These are phyloP conservation scores for Microcera coccophila DNA, from an alignment of 2,329 filamentous ascomycete species.

Conservation along the genomic window DNA sequence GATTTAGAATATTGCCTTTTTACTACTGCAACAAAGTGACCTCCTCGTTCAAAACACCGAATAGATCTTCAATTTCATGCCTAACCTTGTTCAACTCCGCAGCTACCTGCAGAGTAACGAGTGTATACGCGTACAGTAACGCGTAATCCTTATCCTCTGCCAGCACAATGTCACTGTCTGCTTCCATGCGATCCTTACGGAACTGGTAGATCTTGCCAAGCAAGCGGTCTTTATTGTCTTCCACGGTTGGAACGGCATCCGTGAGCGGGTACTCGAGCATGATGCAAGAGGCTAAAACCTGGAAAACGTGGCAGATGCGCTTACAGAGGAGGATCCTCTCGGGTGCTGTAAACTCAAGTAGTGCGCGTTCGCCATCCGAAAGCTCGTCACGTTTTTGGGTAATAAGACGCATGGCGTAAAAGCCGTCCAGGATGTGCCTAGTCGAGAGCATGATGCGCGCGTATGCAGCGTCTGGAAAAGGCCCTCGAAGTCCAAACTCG, in stretches of 20 bases:
- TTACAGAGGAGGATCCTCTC: conserved; percentile 80
- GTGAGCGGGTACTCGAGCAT: conserved; percentile 93
- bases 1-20: not conserved
- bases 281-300: conserved; percentile 85
- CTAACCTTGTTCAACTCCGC: conserved; percentile 60
- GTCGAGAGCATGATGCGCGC: conserved; percentile 74
- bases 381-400: conserved; percentile 74
- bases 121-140: conserved; percentile 83
- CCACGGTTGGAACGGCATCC: conserved; percentile 80
- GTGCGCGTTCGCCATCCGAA: conserved; percentile 73
- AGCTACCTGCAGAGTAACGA: conserved; percentile 64
- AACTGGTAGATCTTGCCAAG: conserved; percentile 87
- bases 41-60: conserved; percentile 60
- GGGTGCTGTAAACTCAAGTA: conserved; percentile 72
- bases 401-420: conserved; percentile 94
- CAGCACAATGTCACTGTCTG: conserved; percentile 35
- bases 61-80: conserved; percentile 58
- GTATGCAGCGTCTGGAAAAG: conserved; percentile 74
- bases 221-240: conserved; percentile 74
- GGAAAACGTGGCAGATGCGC: conserved; percentile 82
- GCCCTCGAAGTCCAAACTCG: conserved; percentile 84
- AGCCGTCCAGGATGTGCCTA: conserved; percentile 81
- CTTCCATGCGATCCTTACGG: conserved; percentile 60
- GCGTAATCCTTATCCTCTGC: conserved; percentile 77
- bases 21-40: conserved; percentile 52